Conservation (phyloP, 768 basidiomycete genomes). For the Tulasnella sp. region DNA sequence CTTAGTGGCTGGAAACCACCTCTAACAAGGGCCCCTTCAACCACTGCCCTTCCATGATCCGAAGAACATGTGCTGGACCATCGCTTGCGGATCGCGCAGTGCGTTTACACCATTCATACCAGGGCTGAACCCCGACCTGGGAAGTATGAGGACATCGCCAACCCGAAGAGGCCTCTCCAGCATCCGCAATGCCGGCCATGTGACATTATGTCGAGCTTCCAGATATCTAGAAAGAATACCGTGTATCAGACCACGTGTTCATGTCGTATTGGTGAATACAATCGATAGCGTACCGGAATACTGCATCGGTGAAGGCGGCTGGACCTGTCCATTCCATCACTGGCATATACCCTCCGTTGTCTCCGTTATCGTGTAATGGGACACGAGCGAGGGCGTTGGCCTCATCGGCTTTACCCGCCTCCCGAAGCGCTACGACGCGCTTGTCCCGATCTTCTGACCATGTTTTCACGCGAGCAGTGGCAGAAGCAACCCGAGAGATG, state of each 20-base stretch:
- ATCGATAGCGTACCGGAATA: conserved; percentile 8
- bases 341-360: conserved; percentile 22
- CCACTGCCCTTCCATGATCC: conserved; percentile 20
- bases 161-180: conserved; percentile 26
- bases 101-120: conserved; percentile 24
- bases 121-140: conserved; percentile 29
- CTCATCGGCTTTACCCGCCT: too few species aligned
- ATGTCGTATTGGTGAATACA: too few species aligned
- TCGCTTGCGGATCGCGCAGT: conserved; percentile 21
- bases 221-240: too few species aligned
- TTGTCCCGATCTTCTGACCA: too few species aligned
- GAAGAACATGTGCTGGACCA: conserved; percentile 23
- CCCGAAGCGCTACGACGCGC: too few species aligned
- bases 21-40: too few species aligned
- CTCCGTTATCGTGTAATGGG: not conserved
- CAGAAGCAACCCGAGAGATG: conserved; percentile 28
- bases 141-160: conserved; percentile 31
- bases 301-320: conserved; percentile 19
- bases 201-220: conserved; percentile 26
- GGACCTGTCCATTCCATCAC: conserved; percentile 34
- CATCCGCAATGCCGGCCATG: conserved; percentile 29
- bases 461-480: too few species aligned
- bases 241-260: too few species aligned
- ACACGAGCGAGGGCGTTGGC: too few species aligned
- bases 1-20: too few species aligned